Percentiles rank a stretch among this genome's conserved stretches.
Evolutionary conservation across 257 asterid species (phyloP).

Genomic region (Petunia secreta): DNA sequence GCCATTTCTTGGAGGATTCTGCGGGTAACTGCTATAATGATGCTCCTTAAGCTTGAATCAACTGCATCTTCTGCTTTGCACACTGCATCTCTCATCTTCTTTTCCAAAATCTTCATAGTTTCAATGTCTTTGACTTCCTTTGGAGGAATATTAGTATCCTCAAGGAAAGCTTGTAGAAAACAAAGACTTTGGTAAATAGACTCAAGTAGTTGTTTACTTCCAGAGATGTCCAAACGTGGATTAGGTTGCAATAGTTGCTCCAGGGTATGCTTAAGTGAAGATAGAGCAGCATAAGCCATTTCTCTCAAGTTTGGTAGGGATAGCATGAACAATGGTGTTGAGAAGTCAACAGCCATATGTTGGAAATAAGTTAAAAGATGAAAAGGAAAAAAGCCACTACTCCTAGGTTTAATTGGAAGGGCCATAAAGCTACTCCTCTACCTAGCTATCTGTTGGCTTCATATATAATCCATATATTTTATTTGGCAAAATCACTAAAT

Average conservation of each 20-base stretch:
- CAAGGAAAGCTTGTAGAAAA: slow-evolving; percentile 17
- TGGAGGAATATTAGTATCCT: background rate
- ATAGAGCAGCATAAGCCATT: slow-evolving; percentile 37
- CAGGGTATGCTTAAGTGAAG: slow-evolving; percentile 32
- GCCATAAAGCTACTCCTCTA: no score
- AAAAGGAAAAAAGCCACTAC: no score
- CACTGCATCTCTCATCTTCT: slow-evolving; percentile 22
- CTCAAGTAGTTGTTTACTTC: slow-evolving; percentile 2
- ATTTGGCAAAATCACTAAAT: no score
- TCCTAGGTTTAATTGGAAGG: no score
- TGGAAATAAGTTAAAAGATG: no score
- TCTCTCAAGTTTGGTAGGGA: background rate
- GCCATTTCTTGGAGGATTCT: background rate
- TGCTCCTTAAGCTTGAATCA: background rate
- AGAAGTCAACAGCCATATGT: no score
- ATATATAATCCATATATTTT: no score
- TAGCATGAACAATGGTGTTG: no score
- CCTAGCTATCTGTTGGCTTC: no score
- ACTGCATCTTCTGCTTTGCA: slow-evolving; percentile 28
- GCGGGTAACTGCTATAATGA: background rate
- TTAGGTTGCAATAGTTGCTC: slow-evolving; percentile 31
- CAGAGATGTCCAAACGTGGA: background rate
- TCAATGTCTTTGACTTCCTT: background rate
- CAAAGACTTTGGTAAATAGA: background rate
- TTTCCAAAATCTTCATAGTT: background rate